Base-by-base conservation (phyloP, 2,329 filamentous ascomycete species). In the Chaetomium olivaceum region DNA sequence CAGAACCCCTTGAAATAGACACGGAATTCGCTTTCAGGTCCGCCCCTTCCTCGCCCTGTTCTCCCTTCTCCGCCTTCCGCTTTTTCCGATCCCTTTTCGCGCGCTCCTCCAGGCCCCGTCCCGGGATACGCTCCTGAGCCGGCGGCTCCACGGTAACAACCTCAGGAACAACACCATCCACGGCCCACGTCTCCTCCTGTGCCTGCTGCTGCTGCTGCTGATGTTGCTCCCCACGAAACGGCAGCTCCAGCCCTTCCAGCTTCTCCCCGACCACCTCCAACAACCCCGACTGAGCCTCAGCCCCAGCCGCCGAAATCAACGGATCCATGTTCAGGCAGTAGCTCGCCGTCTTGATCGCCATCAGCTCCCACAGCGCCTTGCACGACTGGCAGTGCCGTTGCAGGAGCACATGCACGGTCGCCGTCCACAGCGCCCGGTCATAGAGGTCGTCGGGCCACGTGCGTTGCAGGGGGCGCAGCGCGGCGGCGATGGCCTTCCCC, bases 331-430 rank as follows among this genome's bases (percentile, higher is more conserved):
- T n/a, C n/a, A n/a, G n/a, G n/a, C 36, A 50, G 25, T 46, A 63
- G 5, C 19, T 19, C 14, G 3, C 19, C 27, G 12, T 29, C 33
- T 64, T 64, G 4, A 64, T 4, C 5, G 27, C 50, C 56, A 64
- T 64, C 21, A 64, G 50, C 48, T 59, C 56, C 62, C 62, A 64
- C 23, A 64, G 57, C 27, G 50, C 9, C 25, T 36, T 60, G 50
- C 33, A 27, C 0, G 50, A n/a, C 36, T 50, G 56, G 16, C 63
- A 60, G 50, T 66, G 54, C 1, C 64, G 55, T 21, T 59, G 27
- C 21, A 66, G 56, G 1, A 66, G 60, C 8, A 66, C 27, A 3
- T 14, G 39, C 9, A 60, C 31, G 1, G 60, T 56, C 4, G 29
- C 36, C 0, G 64, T 66, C 55, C 60, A 66, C 8, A 54, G 25